These are phyloP conservation scores for Podosphaera fusca DNA, from an alignment of 2,329 filamentous ascomycete species.

Conservation along the genomic window DNA sequence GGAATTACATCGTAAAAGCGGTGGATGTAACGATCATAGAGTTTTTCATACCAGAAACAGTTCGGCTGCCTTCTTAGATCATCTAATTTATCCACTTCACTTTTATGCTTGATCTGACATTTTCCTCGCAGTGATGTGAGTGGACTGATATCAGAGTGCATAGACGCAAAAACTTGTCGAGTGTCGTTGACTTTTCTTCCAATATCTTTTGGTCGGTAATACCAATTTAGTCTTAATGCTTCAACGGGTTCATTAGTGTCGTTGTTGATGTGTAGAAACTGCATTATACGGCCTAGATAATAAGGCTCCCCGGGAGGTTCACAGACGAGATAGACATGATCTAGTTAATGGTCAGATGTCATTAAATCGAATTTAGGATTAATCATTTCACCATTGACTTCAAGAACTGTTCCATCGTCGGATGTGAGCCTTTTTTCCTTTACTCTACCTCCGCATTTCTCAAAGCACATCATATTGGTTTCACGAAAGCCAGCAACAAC, in stretches of 20 bases:
- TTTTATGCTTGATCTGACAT: constrained; percentile 72
- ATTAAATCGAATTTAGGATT: background rate
- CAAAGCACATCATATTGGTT: constrained; percentile 78
- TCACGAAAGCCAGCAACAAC: constrained; percentile 21
- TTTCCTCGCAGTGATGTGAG: constrained; percentile 82
- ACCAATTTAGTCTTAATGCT: constrained; percentile 88
- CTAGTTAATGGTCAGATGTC: constrained; percentile 19
- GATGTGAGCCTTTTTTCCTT: constrained; percentile 61
- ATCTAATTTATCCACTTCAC: constrained; percentile 63
- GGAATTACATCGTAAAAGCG: constrained; percentile 95
- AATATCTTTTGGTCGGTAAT: constrained; percentile 89
- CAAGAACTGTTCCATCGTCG: constrained; percentile 70
- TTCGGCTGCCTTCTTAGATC: constrained; percentile 67
- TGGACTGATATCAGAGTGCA: constrained; percentile 94
- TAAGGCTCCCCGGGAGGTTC: constrained; percentile 96
- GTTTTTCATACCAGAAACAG: constrained; percentile 89
- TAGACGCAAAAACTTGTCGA: constrained; percentile 78
- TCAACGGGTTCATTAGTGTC: constrained; percentile 53
- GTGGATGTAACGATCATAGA: constrained; percentile 95
- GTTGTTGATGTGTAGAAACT: constrained; percentile 71
- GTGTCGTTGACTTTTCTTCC: constrained; percentile 79
- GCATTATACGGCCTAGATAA: constrained; percentile 94
- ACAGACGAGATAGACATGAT: constrained; percentile 87
- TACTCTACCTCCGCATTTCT: constrained; percentile 41
- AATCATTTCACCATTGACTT: constrained; percentile 53